phyloP scores from a whole-genome alignment of 768 basidiomycete species.

The Boletus rufocinnamomeus region DNA sequence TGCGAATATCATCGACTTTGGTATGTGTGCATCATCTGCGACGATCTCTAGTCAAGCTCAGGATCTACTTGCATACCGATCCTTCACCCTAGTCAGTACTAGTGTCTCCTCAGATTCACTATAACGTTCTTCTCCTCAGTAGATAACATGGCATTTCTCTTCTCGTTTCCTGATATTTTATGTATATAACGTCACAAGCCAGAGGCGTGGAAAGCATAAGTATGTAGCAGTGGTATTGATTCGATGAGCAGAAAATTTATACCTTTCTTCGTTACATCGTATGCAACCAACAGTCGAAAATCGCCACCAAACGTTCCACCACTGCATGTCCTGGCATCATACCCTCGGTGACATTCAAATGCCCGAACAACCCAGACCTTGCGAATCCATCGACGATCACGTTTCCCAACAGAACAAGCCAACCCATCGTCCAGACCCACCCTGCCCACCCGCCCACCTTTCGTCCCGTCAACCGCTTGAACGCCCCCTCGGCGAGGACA shows the following conservation, averaged over 20 bases:
- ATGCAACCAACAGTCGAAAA: constrained; percentile 11
- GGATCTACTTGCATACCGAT: no score
- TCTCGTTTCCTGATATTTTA: not conserved
- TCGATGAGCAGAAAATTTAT: not conserved
- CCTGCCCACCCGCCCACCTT: not conserved
- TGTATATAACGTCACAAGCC: not conserved
- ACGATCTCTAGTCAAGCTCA: no score
- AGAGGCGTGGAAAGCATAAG: no score
- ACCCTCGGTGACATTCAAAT: not conserved
- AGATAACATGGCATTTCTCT: not conserved
- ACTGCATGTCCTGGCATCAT: not conserved
- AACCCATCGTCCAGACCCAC: not conserved
- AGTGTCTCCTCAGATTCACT: no score
- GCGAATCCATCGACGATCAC: not conserved
- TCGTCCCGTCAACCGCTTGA: not conserved
- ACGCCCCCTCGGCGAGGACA: not conserved
- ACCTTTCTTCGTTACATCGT: not conserved
- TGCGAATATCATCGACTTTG: not conserved
- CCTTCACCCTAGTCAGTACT: no score
- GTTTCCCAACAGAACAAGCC: not conserved
- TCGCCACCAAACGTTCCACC: constrained; percentile 8
- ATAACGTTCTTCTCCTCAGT: not conserved
- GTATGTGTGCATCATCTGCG: no score
- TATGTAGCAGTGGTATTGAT: not conserved
- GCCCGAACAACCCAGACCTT: not conserved